phyloP scores from a whole-genome alignment of 1,284 basidiomycete species.

The Apiotrichum sp. region DNA sequence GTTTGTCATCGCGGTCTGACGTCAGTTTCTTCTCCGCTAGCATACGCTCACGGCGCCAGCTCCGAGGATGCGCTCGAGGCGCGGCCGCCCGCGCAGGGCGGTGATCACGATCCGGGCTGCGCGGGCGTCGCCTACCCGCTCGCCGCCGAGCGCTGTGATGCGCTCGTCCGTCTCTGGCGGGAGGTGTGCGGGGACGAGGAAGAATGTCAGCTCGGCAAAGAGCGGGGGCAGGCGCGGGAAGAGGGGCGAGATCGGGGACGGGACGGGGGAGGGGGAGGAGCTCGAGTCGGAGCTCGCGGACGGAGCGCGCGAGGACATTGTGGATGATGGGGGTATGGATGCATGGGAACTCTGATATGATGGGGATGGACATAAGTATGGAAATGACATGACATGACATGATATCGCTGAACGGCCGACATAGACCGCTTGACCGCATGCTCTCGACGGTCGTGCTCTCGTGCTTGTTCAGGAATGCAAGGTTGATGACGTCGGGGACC shows the following conservation, averaged over 20 bases:
- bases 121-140: slow-evolving; percentile 16
- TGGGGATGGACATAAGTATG: no score
- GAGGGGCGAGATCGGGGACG: neutral
- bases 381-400: no score
- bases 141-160: slow-evolving; percentile 41
- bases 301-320: no score
- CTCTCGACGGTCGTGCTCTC: no score
- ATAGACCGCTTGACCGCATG: no score
- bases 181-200: slow-evolving; percentile 25
- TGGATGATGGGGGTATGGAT: no score
- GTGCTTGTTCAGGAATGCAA: no score
- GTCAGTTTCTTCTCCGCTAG: neutral
- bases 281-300: no score
- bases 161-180: neutral
- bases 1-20: neutral
- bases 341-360: no score
- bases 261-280: neutral
- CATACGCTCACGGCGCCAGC: neutral
- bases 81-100: slow-evolving; percentile 34
- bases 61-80: slow-evolving; percentile 30
- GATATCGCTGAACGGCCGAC: no score
- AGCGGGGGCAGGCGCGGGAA: slow-evolving; percentile 23
- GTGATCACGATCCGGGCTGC: slow-evolving; percentile 32
- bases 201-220: slow-evolving; percentile 36
- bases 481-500: no score